Percentiles rank a stretch among this genome's conserved stretches.
Evolutionary conservation across 805 yeast species (phyloP).

Genomic region (Spathaspora passalidarum): DNA sequence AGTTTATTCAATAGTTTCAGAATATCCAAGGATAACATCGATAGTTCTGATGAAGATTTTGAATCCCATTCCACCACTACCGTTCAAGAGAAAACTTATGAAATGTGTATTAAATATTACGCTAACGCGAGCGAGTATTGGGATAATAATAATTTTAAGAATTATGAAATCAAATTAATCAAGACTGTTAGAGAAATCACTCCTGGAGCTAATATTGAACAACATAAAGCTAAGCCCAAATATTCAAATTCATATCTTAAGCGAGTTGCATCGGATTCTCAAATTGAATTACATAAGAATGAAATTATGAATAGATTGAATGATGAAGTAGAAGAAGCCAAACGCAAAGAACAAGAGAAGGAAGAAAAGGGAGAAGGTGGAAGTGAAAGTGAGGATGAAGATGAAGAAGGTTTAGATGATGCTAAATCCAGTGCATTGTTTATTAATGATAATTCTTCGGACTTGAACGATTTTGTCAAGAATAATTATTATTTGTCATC

Average conservation of each 20-base stretch:
- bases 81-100: constrained; percentile 18
- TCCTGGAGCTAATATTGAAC: constrained; percentile 10
- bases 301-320: constrained; percentile 2
- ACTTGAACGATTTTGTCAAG: constrained; percentile 30
- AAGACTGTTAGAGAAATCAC: constrained; percentile 14
- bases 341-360: constrained; percentile 1
- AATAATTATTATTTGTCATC: constrained; percentile 36
- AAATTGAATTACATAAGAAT: constrained; percentile 11
- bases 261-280: constrained; percentile 29
- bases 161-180: constrained; percentile 53
- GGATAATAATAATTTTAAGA: constrained; percentile 69
- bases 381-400: background rate
- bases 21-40: constrained; percentile 5
- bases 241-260: constrained; percentile 38
- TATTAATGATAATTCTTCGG: constrained; percentile 11
- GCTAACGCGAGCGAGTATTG: constrained; percentile 55
- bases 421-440: background rate
- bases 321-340: constrained; percentile 1
- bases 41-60: constrained; percentile 7
- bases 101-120: constrained; percentile 58
- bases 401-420: background rate
- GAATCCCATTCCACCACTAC: background rate
- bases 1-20: constrained; percentile 33
- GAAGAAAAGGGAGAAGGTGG: background rate
- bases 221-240: constrained; percentile 29